A percentile compares a stretch with the other conserved stretches of the same genome.
phyloP scores from a whole-genome alignment of 176 grass and related monocot genomes.

The Lolium rigidum region DNA sequence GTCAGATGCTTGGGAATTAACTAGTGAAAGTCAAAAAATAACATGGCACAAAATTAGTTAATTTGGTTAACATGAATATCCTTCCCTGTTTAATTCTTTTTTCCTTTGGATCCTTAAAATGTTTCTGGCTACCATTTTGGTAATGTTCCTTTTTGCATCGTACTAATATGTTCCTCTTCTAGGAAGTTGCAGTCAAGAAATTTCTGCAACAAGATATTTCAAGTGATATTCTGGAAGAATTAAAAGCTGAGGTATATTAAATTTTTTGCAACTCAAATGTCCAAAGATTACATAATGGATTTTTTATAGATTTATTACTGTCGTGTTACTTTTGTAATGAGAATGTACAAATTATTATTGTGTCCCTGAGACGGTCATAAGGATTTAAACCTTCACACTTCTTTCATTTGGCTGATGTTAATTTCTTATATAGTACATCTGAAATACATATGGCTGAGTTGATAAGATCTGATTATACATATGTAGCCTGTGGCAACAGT shows the following conservation, averaged over 20 bases:
- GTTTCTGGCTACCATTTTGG: slow-evolving; percentile 9
- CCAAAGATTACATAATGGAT: background rate
- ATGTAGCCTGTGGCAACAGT: background rate
- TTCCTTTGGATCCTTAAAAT: background rate
- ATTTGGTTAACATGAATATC: slow-evolving; percentile 14
- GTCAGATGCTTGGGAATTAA: background rate
- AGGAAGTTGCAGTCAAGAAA: slow-evolving; percentile 99
- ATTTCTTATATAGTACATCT: slow-evolving; percentile 25
- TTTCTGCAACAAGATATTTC: slow-evolving; percentile 99
- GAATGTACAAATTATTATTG: slow-evolving; percentile 35
- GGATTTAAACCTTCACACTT: slow-evolving; percentile 11
- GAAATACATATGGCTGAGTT: slow-evolving; percentile 28
- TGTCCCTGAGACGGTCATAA: slow-evolving; percentile 24
- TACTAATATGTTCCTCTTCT: slow-evolving; percentile 42
- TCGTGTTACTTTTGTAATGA: slow-evolving; percentile 33
- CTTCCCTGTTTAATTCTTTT: background rate
- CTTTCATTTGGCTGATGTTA: slow-evolving; percentile 35
- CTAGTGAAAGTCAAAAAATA: background rate
- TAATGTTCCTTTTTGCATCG: slow-evolving; percentile 41
- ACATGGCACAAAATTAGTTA: background rate
- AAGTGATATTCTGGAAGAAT: slow-evolving; percentile 93
- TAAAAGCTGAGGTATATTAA: slow-evolving; percentile 85
- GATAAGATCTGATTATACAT: slow-evolving; percentile 14
- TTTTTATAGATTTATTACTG: slow-evolving; percentile 20
- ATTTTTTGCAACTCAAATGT: slow-evolving; percentile 31